A percentile compares a stretch with the other conserved stretches of the same genome.
Evolutionary conservation across 345 rosid genomes (phyloP).

Genomic region (Euclidium syriacum): DNA sequence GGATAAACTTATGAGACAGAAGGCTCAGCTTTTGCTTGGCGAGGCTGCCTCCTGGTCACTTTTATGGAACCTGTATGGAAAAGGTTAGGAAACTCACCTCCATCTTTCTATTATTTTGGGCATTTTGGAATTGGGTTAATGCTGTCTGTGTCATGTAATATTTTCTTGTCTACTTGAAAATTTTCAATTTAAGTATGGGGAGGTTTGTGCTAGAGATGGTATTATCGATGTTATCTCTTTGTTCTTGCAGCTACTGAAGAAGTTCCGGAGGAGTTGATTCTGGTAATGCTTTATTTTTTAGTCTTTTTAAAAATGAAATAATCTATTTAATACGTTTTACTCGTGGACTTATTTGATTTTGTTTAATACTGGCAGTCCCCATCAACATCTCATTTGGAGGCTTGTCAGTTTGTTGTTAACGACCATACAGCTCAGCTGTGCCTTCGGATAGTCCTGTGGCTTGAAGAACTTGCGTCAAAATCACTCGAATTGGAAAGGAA

Average conservation of each 20-base stretch:
- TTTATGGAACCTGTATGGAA: conserved; percentile 90
- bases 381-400: conserved; percentile 90
- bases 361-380: conserved; percentile 49
- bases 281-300: conserved; percentile 41
- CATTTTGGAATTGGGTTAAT: not conserved
- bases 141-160: too few relatives aligned
- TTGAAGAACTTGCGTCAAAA: conserved; percentile 92
- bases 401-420: conserved; percentile 80
- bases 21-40: conserved; percentile 85
- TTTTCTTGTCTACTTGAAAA: not conserved
- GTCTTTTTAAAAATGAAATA: not conserved
- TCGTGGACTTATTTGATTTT: conserved; percentile 10
- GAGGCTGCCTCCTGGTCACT: conserved; percentile 99
- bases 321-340: not conserved
- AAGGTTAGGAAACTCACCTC: conserved; percentile 52
- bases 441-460: conserved; percentile 93
- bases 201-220: not conserved
- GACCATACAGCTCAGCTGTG: conserved; percentile 91
- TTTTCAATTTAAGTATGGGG: not conserved
- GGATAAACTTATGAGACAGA: conserved; percentile 94
- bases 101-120: conserved; percentile 1
- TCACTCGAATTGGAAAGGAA: conserved; percentile 90
- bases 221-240: conserved; percentile 9
- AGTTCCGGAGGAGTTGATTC: conserved; percentile 50
- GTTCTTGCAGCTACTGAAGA: conserved; percentile 74